Base-by-base conservation (phyloP, 805 yeast genomes). In the Starmerella bombicola region DNA sequence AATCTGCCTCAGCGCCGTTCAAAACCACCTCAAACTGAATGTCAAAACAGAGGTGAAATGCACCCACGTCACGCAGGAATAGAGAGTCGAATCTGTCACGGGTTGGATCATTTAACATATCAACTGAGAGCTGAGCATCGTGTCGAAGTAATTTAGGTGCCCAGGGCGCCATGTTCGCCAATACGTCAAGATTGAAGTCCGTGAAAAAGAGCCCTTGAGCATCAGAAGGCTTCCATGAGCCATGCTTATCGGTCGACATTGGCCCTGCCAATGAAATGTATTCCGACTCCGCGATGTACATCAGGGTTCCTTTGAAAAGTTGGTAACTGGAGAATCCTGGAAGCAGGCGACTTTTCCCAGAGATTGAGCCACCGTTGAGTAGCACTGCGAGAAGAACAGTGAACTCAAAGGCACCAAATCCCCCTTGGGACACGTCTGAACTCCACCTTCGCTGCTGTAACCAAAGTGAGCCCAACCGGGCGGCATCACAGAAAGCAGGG, bases 291-390 rank as follows among this genome's bases (percentile, higher is more conserved):
- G 95, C 93, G 46, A 88, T 57, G 55, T 80, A 86, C 52, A 76
- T 75, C 42, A 91, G 68, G 1, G 82, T 76, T 56, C 93, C 95
- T 57, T 83, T 86, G 67, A 91, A 91, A 38, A 91, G 65, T 63
- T 91, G 98, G 57, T 85, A 91, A 18, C 93, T 79, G 3, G 95
- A 84, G 59, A 80, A 88, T 0, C 97, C 98, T 51, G 78, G 79
- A 29, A 85, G 60, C 41, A 91, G 66, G 19, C 84, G 77, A 53
- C 76, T 80, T 53, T 78, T 79, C 12, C 93, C 91, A 49, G 67
- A 69, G 5, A 64, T 59, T 51, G 93, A 93, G 6, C 65, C 65
- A 52, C 95, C 95, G 46, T 77, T 75, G 32, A 91, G 64, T 40
- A 91, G 63, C 1, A 85, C 80, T 31, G 93, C 78, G 76, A 84